Percentiles rank a stretch among this genome's conserved stretches.
These are phyloP conservation scores for Leccinum fallax DNA, from an alignment of 1,284 basidiomycete species.

Conservation along the genomic window DNA sequence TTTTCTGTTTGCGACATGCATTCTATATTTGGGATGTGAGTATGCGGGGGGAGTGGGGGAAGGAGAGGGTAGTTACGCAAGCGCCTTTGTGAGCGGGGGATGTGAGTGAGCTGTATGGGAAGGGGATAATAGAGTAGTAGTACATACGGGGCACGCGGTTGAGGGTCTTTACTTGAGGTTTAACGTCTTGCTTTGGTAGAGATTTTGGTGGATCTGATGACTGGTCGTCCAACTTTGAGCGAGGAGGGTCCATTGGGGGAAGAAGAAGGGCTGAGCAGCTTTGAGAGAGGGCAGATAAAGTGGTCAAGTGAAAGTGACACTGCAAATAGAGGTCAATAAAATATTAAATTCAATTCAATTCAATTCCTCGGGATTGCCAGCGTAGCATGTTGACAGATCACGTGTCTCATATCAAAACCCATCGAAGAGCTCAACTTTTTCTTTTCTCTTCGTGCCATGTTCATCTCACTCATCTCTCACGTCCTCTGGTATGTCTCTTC, in stretches of 20 bases:
- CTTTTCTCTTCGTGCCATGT: conserved; percentile 34
- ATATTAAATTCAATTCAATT: not conserved
- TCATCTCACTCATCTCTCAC: conserved; percentile 52
- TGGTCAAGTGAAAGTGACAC: not conserved
- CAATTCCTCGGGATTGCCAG: conserved; percentile 2
- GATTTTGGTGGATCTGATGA: conserved; percentile 41
- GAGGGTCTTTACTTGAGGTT: conserved; percentile 70
- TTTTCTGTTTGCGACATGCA: conserved; percentile 85
- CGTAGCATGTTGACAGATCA: not conserved
- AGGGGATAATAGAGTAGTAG: conserved; percentile 20
- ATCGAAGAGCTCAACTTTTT: no score
- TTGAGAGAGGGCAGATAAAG: conserved; percentile 1
- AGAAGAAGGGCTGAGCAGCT: not conserved
- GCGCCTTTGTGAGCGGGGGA: not conserved
- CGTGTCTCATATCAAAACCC: not conserved
- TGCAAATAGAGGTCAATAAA: conserved; percentile 14
- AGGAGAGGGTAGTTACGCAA: conserved; percentile 24
- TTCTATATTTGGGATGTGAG: conserved; percentile 49
- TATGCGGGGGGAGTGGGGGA: no score
- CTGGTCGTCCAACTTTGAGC: conserved; percentile 47
- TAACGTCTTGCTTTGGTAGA: conserved; percentile 57
- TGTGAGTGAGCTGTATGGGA: conserved; percentile 15
- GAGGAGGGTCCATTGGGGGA: conserved; percentile 1
- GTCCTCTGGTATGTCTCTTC: conserved; percentile 29
- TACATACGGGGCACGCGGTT: conserved; percentile 80